Evolutionary conservation across 163 green algal species (phyloP), one percentile per base, ranked within the genome.

Genomic region (Trebouxiophyceae sp.): DNA sequence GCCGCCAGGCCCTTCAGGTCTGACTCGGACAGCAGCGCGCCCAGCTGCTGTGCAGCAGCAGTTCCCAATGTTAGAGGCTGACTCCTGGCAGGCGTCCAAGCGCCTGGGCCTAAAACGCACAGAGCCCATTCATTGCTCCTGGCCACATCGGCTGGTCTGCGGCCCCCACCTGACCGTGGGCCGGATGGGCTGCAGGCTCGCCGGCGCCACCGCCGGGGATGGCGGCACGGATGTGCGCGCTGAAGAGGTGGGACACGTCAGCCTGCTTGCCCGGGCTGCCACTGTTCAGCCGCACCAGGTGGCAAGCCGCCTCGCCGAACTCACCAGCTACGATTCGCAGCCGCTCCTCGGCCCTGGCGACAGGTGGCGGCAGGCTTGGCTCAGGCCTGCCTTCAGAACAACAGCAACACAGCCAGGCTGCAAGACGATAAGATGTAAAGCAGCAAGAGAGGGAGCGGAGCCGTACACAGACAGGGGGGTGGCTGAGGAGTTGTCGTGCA

Each of bases 401-500:
- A n/a, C n/a, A n/a, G n/a, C n/a, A n/a, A n/a, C n/a, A n/a, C n/a
- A n/a, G n/a, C n/a, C n/a, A n/a, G n/a, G n/a, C n/a, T n/a, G n/a
- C n/a, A n/a, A n/a, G n/a, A n/a, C n/a, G n/a, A n/a, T n/a, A n/a
- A n/a, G n/a, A n/a, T n/a, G n/a, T n/a, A n/a, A n/a, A n/a, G n/a
- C n/a, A n/a, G n/a, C n/a, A n/a, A n/a, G n/a, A n/a, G n/a, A n/a
- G n/a, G n/a, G n/a, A n/a, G n/a, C n/a, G n/a, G n/a, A n/a, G n/a
- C n/a, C n/a, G n/a, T n/a, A n/a, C n/a, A n/a, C n/a, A n/a, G n/a
- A n/a, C n/a, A n/a, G n/a, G n/a, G n/a, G n/a, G n/a, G n/a, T n/a
- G n/a, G n/a, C n/a, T n/a, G n/a, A n/a, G n/a, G n/a, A n/a, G 44
- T 65, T 74, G 65, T 96, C 87, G 66, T 94, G 87, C 57, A 97